Conservation (phyloP, 768 basidiomycete genomes). For the Tephrocybe sp. region DNA sequence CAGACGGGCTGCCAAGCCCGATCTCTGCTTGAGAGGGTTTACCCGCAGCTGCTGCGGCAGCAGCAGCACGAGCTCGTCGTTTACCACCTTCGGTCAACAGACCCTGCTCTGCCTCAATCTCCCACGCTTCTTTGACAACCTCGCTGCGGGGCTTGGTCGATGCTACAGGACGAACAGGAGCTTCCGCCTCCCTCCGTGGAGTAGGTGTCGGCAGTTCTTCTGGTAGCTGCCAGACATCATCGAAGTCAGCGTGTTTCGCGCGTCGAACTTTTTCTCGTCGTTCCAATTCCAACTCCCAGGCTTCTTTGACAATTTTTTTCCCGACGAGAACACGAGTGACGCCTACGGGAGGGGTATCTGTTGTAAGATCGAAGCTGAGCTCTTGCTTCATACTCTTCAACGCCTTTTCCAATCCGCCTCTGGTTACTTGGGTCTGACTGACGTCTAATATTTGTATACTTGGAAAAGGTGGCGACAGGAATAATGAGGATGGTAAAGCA, state of each 20-base stretch:
- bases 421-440: conserved; percentile 60
- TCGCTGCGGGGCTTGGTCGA: conserved; percentile 25
- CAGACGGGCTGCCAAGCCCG: conserved; percentile 26
- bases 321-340: conserved; percentile 61
- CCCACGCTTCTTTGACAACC: conserved; percentile 71
- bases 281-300: conserved; percentile 81
- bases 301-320: conserved; percentile 68
- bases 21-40: conserved; percentile 15
- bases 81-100: conserved; percentile 73
- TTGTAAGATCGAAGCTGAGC: conserved; percentile 54
- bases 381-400: conserved; percentile 49
- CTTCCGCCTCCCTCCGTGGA: background rate
- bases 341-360: conserved; percentile 53
- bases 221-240: conserved; percentile 29
- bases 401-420: conserved; percentile 42
- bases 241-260: conserved; percentile 29
- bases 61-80: conserved; percentile 59
- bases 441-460: conserved; percentile 60
- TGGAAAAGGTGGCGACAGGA: conserved; percentile 45
- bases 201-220: background rate
- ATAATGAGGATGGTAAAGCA: conserved; percentile 47
- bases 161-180: background rate
- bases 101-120: conserved; percentile 76
- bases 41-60: conserved; percentile 32
- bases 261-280: conserved; percentile 42